Conservation (phyloP, 2,329 filamentous ascomycete species). For the Dothideomycetidae sp. region DNA sequence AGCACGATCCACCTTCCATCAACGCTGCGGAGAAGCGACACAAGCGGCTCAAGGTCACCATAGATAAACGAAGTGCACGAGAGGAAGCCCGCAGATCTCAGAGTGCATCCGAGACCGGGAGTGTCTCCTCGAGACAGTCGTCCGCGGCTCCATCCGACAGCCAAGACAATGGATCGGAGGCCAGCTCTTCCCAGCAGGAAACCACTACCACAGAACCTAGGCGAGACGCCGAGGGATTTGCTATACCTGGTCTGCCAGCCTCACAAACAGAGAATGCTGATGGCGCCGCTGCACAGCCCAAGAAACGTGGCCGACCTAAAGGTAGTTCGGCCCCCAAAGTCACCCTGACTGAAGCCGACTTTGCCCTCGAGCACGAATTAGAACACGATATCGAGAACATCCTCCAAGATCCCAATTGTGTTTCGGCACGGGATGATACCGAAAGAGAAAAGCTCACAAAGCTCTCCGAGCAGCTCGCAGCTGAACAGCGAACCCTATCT, state of each 20-base stretch:
- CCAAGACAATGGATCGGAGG: constrained; percentile 6
- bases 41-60: constrained; percentile 20
- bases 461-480: constrained; percentile 17
- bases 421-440: constrained; percentile 19
- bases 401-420: constrained; percentile 18
- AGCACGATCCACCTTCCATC: constrained; percentile 72
- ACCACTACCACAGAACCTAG: constrained; percentile 14
- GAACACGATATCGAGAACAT: constrained; percentile 30
- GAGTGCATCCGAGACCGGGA: constrained; percentile 13
- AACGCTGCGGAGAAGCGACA: constrained; percentile 46
- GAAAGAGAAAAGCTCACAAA: constrained; percentile 19
- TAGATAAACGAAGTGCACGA: constrained; percentile 15
- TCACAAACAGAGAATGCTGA: constrained; percentile 11
- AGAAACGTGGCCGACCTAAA: constrained; percentile 23
- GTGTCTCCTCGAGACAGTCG: constrained; percentile 14
- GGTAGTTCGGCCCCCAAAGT: constrained; percentile 15
- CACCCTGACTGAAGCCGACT: constrained; percentile 30
- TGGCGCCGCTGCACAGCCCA: constrained; percentile 17
- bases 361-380: constrained; percentile 33
- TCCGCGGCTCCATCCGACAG: constrained; percentile 12
- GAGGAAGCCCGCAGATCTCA: constrained; percentile 10
- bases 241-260: constrained; percentile 23
- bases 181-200: neutral
- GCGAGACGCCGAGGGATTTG: constrained; percentile 29
- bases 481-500: constrained; percentile 17